Base-by-base conservation (phyloP, 73 alveolate species). In the Paramecium sexaurelia region DNA sequence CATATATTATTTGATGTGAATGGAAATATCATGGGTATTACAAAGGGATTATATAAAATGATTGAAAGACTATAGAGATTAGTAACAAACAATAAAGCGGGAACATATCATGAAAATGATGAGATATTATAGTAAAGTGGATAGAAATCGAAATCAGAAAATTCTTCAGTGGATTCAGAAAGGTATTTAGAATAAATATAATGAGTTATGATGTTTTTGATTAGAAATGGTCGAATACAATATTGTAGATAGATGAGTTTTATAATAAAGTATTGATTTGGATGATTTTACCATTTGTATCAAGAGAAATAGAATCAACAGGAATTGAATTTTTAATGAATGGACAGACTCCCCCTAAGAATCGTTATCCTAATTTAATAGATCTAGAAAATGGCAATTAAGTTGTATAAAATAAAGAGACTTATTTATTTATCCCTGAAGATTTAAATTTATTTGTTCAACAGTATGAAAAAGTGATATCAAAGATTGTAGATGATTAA, bases 271-370 rank as follows among this genome's bases (percentile, higher is more conserved):
- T 32, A 11, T 71, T 71, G 32, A 37, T 71, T 35, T 71, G 86
- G 86, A 71, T 71, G 86, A 71, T 71, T 27, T 71, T 71, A 37
- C 86, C 86, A 33, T 71, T 71, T 36, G 17, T 71, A 7, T 35
- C 86, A 71, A 71, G 56, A 37, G 86, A 71, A 71, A 33, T 71
- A 32, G 86, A 71, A 71, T 32, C 86, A 3, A 71, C 86, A 15
- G 86, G 86, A 11, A 71, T 71, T 8, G 86, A 71, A 10, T 71
- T 71, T 9, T 71, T 71, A 71, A 35, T 71, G 56, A 32, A 71
- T 71, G 86, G 86, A 35, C 13, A 71, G 19, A 33, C 20, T 5
- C 66, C 86, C 1, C 55, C 86, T 5, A 71, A 71, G 27, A 37
- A 71, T 20, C 10, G 86, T n/a, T 71, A 71, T 71, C 19, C 56